Evolutionary conservation across 2,329 filamentous ascomycete species (phyloP).

Genomic region (Acrocalymma vagum): DNA sequence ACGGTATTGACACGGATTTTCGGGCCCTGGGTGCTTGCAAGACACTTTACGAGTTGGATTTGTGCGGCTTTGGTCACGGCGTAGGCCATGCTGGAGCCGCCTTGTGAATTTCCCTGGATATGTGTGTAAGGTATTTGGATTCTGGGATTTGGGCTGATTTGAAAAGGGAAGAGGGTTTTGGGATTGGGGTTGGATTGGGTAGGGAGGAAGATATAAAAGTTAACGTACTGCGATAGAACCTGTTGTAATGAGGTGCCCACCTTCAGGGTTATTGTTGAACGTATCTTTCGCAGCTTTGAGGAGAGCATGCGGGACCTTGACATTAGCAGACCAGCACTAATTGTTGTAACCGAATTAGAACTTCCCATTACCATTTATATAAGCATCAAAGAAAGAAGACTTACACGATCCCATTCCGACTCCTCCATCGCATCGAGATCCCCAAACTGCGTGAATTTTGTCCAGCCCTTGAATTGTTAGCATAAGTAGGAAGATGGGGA

Average conservation of each 20-base stretch:
- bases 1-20: slow-evolving; percentile 73
- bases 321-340: slow-evolving; percentile 70
- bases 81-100: slow-evolving; percentile 73
- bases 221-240: slow-evolving; percentile 65
- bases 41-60: slow-evolving; percentile 71
- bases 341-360: slow-evolving; percentile 7
- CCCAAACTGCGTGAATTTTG: slow-evolving; percentile 64
- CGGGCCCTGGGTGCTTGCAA: slow-evolving; percentile 68
- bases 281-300: slow-evolving; percentile 66
- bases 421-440: slow-evolving; percentile 67
- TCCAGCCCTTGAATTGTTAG: slow-evolving; percentile 62
- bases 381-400: slow-evolving; percentile 13
- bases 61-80: slow-evolving; percentile 80
- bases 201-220: slow-evolving; percentile 14
- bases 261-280: slow-evolving; percentile 69
- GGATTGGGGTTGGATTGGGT: neutral
- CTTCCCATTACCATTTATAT: slow-evolving; percentile 22
- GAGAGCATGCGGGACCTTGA: slow-evolving; percentile 59
- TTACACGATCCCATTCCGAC: slow-evolving; percentile 70
- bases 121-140: slow-evolving; percentile 2
- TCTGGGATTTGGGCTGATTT: neutral
- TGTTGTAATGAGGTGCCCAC: slow-evolving; percentile 70
- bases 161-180: neutral
- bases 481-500: slow-evolving; percentile 2
- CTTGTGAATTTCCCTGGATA: slow-evolving; percentile 56